Evolutionary conservation across 176 grass and related monocot genomes (phyloP), one percentile per base, ranked within the genome.

Genomic region (Secale cereale): DNA sequence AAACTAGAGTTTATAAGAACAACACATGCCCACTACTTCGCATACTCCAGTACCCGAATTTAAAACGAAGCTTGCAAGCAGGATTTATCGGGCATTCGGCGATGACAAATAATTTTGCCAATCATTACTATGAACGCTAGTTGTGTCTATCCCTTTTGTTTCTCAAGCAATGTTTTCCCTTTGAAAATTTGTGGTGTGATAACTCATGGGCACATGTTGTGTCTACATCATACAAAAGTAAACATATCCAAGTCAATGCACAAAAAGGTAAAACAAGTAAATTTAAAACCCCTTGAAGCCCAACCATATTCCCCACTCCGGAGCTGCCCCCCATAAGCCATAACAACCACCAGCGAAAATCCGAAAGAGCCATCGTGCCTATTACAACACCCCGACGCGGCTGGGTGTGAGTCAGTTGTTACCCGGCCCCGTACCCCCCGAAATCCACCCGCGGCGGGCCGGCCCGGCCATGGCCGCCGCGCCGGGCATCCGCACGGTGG

Each of bases 401-500:
- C 32, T 57, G 52, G 52, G 52, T 8, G n/a, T 22, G 19, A n/a
- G 52, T 57, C 7, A 57, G 52, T 57, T 57, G 19, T 22, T 56
- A 8, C 52, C 52, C 52, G 19, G 52, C 19, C 52, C 19, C 20
- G 52, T 56, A 56, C 52, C 52, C 52, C 19, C 52, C 52, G 5
- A 27, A 76, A 65, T 84, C 48, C 83, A 15, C 9, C 68, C 3
- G 25, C 65, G 66, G 25, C 43, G 83, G 25, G 82, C 41, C 86
- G 65, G 19, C 32, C 27, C 43, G 71, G 84, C n/a, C 76, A 84
- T 87, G 89, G 89, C 65, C 52, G 9, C 52, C 28, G 29, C 76
- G 66, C 80, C 80, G 76, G 28, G 66, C 70, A 60, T 88, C 85
- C 88, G 86, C 57, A 79, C 86, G 15, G 33, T 95, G 75, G 82